Percentiles rank a stretch among this genome's conserved stretches.
phyloP scores from a whole-genome alignment of 257 asterid species.

The Henckelia pumila region DNA sequence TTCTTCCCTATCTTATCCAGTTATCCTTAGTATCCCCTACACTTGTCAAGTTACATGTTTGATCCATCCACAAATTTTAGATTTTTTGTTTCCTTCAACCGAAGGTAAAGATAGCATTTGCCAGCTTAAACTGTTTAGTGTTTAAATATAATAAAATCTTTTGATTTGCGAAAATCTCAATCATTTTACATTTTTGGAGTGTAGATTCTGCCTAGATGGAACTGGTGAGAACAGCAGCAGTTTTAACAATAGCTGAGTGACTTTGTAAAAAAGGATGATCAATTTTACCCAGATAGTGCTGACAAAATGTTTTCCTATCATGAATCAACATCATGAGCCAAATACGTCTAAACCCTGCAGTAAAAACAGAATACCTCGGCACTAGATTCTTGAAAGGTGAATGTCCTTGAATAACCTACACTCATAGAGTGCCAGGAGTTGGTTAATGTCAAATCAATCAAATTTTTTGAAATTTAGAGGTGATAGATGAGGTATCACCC shows the following conservation, averaged over 20 bases:
- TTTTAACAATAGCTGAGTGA: not conserved
- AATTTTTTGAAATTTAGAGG: not conserved
- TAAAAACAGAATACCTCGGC: conserved; percentile 44
- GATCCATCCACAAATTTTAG: not conserved
- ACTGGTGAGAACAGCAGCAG: conserved; percentile 11
- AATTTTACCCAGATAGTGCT: not conserved
- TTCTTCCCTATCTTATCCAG: not conserved
- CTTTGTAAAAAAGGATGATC: not conserved
- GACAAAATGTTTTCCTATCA: not conserved
- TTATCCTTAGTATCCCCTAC: not conserved
- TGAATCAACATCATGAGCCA: conserved; percentile 5
- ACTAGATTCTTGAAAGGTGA: conserved; percentile 74
- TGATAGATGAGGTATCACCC: not conserved
- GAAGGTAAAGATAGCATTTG: not conserved
- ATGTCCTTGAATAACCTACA: conserved; percentile 96
- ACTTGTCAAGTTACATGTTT: not conserved
- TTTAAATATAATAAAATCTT: not conserved
- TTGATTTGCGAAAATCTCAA: not conserved
- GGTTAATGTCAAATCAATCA: conserved; percentile 12
- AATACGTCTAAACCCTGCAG: conserved; percentile 14
- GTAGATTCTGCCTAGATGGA: conserved; percentile 9
- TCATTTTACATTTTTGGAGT: not conserved
- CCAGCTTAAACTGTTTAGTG: not conserved
- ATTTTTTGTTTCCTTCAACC: not conserved
- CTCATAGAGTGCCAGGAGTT: conserved; percentile 22